phyloP scores from a whole-genome alignment of 371 early-diverging fungal species.

The Polyrhizophydium stewartii region DNA sequence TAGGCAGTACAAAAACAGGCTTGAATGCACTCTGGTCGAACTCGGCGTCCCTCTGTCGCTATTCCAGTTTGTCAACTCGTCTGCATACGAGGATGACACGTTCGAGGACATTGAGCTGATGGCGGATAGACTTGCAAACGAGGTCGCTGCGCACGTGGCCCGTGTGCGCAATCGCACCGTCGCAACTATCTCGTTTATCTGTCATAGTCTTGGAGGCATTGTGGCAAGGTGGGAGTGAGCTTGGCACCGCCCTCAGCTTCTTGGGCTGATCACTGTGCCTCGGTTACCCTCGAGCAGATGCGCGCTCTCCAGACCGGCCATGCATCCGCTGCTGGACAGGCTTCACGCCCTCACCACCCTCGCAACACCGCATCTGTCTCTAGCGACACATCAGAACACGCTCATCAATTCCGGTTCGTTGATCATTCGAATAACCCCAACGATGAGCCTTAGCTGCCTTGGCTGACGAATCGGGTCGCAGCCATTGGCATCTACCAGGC shows the following conservation, averaged over 20 bases:
- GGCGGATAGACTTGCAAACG: conserved; percentile 19
- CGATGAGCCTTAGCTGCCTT: too few species aligned
- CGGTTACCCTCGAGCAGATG: too few species aligned
- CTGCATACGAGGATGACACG: conserved; percentile 23
- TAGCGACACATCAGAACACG: conserved; percentile 9
- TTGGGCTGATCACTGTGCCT: too few species aligned
- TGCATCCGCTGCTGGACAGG: conserved; percentile 14
- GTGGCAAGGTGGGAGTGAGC: conserved; percentile 14
- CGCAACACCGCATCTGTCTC: conserved; percentile 24
- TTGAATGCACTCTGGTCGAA: conserved; percentile 5
- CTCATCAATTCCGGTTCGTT: conserved; percentile 17
- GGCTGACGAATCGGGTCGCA: background rate
- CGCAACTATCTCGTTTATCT: conserved; percentile 16
- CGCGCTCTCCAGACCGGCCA: conserved; percentile 16
- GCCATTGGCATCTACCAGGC: conserved; percentile 16
- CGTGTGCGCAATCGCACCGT: background rate
- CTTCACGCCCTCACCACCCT: conserved; percentile 22
- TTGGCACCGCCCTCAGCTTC: too few species aligned
- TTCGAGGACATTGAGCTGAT: conserved; percentile 21
- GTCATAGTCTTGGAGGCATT: conserved; percentile 30
- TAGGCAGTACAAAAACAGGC: conserved; percentile 19
- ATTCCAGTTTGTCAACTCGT: conserved; percentile 13
- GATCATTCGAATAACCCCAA: too few species aligned
- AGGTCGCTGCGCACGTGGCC: conserved; percentile 14
- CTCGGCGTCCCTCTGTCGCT: conserved; percentile 1